Evolutionary conservation across 208 protist species (phyloP), one percentile per base, ranked within the genome.

Genomic region (Leptomonas pyrrhocoris): DNA sequence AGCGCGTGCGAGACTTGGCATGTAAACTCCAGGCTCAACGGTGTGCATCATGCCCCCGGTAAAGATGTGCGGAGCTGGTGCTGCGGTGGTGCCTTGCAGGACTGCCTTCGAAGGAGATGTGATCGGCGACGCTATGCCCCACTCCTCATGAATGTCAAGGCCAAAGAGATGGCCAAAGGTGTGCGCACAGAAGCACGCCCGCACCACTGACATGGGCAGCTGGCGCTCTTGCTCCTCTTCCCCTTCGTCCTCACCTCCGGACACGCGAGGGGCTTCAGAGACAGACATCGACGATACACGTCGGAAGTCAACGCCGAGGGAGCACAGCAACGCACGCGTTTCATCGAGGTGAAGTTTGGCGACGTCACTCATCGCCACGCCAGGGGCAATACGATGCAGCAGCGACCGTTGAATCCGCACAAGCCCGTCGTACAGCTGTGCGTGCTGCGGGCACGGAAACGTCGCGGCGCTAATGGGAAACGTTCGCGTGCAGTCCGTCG

Each of bases 401-500:
- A 90, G 55, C 9, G 21, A 23, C 1, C 79, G 81, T 63, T 90
- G 85, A 12, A 90, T 31, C 21, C 50, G 45, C 13, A 90, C 48
- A 4, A 90, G 60, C 3, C 75, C 70, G 25, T 71, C 55, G 65
- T 90, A 88, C 23, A 82, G 59, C 28, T 45, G 31, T 12, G 45
- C 46, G 27, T 55, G 30, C 18, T 73, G 68, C 25, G 34, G 40
- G 13, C 51, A 28, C 5, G 43, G 11, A 49, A 86, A 78, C 53
- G 11, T 13, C 0, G 34, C 5, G 3, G 68, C 21, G 12, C 71
- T 71, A 15, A 86, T 51, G 0, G 82, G 82, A 34, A 90, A 85
- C 9, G 85, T 88, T 0, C 85, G 85, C 0, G 85, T 88, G 77
- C 85, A 90, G 82, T 90, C 85, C 4, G 77, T 88, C 4, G 85